A percentile compares a stretch with the other conserved stretches of the same genome.
Evolutionary conservation across 139 green algal species (phyloP).

Genomic region (Chlorella sp.): DNA sequence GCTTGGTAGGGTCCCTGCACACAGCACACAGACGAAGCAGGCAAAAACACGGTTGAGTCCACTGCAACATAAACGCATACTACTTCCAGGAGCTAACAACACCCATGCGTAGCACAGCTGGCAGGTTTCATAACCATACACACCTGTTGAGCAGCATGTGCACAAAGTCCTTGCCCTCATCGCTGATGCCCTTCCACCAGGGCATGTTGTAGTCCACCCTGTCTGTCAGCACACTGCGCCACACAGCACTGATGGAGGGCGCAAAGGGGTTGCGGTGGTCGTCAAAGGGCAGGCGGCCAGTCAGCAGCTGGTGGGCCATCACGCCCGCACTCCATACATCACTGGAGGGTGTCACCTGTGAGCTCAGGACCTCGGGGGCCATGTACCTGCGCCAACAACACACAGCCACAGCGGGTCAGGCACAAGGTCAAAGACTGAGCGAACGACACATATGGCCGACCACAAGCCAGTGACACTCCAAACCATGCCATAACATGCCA

Average conservation of each 20-base stretch:
- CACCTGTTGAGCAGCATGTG: constrained; percentile 56
- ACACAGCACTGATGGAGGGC: constrained; percentile 67
- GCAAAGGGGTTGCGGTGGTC: constrained; percentile 38
- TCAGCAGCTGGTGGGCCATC: constrained; percentile 59
- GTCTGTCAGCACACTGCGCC: constrained; percentile 32
- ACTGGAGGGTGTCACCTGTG: constrained; percentile 43
- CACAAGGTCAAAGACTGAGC: too few species aligned
- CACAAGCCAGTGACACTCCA: background rate
- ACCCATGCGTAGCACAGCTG: background rate
- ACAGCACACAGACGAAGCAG: too few species aligned
- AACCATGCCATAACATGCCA: too few species aligned
- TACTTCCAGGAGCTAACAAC: background rate
- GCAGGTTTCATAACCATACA: background rate
- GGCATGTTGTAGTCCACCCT: constrained; percentile 28
- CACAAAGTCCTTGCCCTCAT: constrained; percentile 81
- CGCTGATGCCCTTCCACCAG: constrained; percentile 67
- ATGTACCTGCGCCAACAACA: constrained; percentile 37
- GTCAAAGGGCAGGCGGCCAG: constrained; percentile 56
- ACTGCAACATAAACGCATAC: constrained; percentile 7
- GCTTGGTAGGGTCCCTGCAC: constrained; percentile 55
- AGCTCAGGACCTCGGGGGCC: constrained; percentile 59
- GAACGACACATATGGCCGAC: background rate
- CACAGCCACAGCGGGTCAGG: background rate
- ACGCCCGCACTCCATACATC: constrained; percentile 70
- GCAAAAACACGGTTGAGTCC: background rate